Evolutionary conservation across 192 early-diverging fungal species (phyloP), one percentile per base, ranked within the genome.

Genomic region (Backusella liffmaniae): DNA sequence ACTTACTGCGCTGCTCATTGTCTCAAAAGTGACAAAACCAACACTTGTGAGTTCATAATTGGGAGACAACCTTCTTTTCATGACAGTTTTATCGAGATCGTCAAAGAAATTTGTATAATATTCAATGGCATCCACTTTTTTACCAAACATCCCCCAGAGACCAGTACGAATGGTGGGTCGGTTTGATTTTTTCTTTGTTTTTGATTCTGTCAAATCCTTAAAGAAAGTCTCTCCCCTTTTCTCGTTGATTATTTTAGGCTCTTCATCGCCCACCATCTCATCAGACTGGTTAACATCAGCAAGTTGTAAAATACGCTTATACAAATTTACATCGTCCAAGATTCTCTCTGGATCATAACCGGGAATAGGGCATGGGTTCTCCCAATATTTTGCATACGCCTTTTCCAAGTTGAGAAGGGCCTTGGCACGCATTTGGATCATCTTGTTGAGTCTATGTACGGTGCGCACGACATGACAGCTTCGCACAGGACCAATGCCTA

Each of bases 21-120:
- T 83, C 69, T 89, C 84, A 74, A 94, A 94, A 16, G 93, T 94
- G 21, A 94, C 90, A 74, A 93, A 94, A 3, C 88, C 93, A 23
- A 90, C 88, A 5, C 84, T 87, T 2, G 91, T 84, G 29, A 79
- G 49, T 16, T 78, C 53, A 69, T 75, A 78, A 21, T 77, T 35
- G 1, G 23, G 59, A n/a, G 70, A 77, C 18, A 71, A 42, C 30
- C 74, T 73, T 2, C 67, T 78, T 77, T 88, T 66, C 21, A 49
- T 67, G 1, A 87, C 84, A 30, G 78, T 74, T 66, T 78, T 76
- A 80, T 94, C 92, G 34, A 85, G 78, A 0, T 84, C 80, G 9
- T 84, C 68, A 72, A 90, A 91, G 44, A 77, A 56, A 23, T 83
- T 70, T 37, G 86, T 87, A 81, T 86, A 90, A 46, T 92, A 82